Conservation (phyloP, 306 rosid genomes). For the Aeschynomene evenia region DNA sequence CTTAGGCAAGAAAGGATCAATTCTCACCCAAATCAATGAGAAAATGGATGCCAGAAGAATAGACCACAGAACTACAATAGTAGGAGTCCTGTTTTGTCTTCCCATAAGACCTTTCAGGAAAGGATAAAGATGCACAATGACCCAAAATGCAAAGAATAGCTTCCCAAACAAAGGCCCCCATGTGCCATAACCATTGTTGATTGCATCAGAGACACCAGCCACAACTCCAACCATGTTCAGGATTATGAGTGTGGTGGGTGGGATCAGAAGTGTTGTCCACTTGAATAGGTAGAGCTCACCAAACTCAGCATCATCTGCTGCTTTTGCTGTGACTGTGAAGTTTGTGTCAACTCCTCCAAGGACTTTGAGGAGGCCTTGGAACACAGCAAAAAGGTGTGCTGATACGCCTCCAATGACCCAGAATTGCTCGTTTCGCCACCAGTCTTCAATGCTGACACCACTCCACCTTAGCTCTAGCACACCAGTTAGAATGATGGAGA, state of each 20-base stretch:
- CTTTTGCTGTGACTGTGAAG: slow-evolving; percentile 51
- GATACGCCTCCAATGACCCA: slow-evolving; percentile 59
- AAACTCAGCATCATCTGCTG: slow-evolving; percentile 48
- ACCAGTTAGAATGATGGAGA: slow-evolving; percentile 42
- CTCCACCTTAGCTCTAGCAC: slow-evolving; percentile 53
- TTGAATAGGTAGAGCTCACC: slow-evolving; percentile 52
- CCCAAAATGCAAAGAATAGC: slow-evolving; percentile 53
- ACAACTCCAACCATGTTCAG: slow-evolving; percentile 54
- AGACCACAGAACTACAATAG: slow-evolving; percentile 53
- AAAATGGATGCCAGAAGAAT: slow-evolving; percentile 48
- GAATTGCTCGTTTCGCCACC: slow-evolving; percentile 47
- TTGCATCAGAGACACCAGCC: slow-evolving; percentile 53
- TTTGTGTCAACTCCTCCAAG: slow-evolving; percentile 55
- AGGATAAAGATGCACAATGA: slow-evolving; percentile 51
- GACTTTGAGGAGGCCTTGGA: slow-evolving; percentile 54
- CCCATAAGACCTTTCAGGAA: slow-evolving; percentile 64
- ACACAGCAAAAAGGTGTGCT: slow-evolving; percentile 53
- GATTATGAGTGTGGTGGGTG: slow-evolving; percentile 54
- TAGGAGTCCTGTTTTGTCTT: slow-evolving; percentile 55
- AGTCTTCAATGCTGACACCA: slow-evolving; percentile 38
- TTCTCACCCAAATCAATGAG: slow-evolving; percentile 58
- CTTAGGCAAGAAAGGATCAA: slow-evolving; percentile 57
- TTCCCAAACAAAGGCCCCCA: slow-evolving; percentile 62
- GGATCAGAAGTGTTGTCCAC: slow-evolving; percentile 57
- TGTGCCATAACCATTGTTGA: slow-evolving; percentile 49